These are phyloP conservation scores for Iris macrosiphon DNA, from an alignment of 106 monocot genomes.

Conservation along the genomic window DNA sequence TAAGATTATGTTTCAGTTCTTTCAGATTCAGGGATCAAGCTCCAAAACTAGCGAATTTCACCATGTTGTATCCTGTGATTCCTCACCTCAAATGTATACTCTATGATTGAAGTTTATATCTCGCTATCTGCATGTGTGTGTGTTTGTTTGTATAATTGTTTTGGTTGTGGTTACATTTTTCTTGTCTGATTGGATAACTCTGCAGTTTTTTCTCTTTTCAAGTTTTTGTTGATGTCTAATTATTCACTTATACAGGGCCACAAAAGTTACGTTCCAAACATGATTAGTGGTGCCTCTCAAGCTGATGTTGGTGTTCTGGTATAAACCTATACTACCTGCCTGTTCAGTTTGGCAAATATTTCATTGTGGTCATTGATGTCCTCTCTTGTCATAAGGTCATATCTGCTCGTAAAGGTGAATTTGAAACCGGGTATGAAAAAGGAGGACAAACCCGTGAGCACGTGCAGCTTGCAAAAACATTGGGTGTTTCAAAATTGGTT, in stretches of 20 bases:
- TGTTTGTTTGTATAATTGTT: too few relatives aligned
- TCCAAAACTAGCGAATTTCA: too few relatives aligned
- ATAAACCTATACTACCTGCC: slow-evolving; percentile 13
- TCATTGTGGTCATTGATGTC: background rate
- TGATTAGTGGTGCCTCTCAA: slow-evolving; percentile 99
- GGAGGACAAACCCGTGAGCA: slow-evolving; percentile 96
- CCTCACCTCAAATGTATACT: too few relatives aligned
- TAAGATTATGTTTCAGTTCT: too few relatives aligned
- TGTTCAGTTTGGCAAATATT: background rate
- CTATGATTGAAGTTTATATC: too few relatives aligned
- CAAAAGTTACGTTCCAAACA: slow-evolving; percentile 99
- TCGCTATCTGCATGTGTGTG: too few relatives aligned
- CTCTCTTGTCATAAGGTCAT: slow-evolving; percentile 58
- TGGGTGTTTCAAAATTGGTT: slow-evolving; percentile 89
- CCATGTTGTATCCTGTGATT: too few relatives aligned
- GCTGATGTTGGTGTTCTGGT: slow-evolving; percentile 97
- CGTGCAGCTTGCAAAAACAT: slow-evolving; percentile 89
- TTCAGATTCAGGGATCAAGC: too few relatives aligned
- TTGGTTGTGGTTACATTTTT: background rate
- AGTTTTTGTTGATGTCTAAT: background rate
- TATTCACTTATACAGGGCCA: slow-evolving; percentile 58
- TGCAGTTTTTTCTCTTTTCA: background rate
- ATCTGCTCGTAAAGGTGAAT: slow-evolving; percentile 97
- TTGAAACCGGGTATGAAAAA: slow-evolving; percentile 98
- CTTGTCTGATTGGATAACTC: background rate